Percentiles rank a stretch among this genome's conserved stretches.
Evolutionary conservation across 139 green algal genomes (phyloP).

Genomic region (Micromonas commoda): DNA sequence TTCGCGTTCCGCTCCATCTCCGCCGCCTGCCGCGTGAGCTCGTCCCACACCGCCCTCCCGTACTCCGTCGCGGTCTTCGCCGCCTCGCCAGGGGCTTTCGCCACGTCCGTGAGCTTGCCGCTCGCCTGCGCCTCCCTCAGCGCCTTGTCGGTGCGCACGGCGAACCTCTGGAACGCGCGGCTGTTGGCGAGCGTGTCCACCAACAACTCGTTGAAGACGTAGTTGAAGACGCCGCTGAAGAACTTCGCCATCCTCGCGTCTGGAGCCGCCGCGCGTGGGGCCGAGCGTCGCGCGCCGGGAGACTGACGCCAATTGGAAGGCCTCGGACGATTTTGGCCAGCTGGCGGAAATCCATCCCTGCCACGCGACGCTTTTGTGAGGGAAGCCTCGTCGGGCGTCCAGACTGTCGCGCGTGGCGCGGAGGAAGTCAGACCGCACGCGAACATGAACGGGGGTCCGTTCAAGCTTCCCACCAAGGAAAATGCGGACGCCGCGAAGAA

Average conservation of each 20-base stretch:
- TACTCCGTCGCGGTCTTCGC: neutral
- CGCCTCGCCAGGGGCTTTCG: neutral
- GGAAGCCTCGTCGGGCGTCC: no score
- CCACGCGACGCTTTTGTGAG: no score
- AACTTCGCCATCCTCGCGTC: neutral
- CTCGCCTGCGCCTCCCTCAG: conserved; percentile 1
- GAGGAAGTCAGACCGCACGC: no score
- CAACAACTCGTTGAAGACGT: conserved; percentile 23
- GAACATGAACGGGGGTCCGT: conserved; percentile 6
- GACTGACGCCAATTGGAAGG: no score
- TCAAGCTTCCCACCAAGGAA: conserved; percentile 3
- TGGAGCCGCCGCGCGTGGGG: neutral
- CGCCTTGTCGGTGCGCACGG: conserved; percentile 2
- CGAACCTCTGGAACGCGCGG: conserved; percentile 24
- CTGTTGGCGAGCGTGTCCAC: conserved; percentile 22
- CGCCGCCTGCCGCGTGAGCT: neutral
- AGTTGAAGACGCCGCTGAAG: conserved; percentile 6
- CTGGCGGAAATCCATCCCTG: no score
- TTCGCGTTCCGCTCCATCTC: neutral
- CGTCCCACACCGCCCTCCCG: neutral
- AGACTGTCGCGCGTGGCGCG: no score
- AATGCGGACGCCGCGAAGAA: neutral
- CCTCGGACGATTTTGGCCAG: no score
- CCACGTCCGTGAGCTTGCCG: neutral
- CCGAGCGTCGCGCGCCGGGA: neutral